Evolutionary conservation across 441 rosid species (phyloP).

Genomic region (Bocquillonia castaneifolia): DNA sequence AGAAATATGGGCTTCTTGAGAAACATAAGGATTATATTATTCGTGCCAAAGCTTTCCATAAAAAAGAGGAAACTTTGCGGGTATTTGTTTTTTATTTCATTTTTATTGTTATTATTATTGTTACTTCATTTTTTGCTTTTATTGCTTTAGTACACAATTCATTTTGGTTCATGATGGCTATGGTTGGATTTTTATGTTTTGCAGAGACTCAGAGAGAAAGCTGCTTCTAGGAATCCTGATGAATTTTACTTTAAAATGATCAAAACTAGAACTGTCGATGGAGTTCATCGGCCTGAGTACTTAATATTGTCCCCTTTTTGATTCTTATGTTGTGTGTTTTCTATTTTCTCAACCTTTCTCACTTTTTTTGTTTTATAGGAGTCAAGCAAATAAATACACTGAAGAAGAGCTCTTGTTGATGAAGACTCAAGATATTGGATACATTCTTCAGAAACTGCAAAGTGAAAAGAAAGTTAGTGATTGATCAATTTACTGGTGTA

Average conservation of each 20-base stretch:
- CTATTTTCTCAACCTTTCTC: neutral
- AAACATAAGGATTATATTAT: slow-evolving; percentile 87
- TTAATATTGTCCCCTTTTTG: neutral
- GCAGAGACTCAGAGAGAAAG: slow-evolving; percentile 80
- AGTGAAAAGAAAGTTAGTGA: slow-evolving; percentile 61
- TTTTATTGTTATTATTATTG: no score
- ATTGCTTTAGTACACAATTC: neutral
- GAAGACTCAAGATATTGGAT: slow-evolving; percentile 92
- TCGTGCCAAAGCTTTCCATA: slow-evolving; percentile 73
- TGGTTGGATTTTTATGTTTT: slow-evolving; percentile 15
- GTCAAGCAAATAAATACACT: slow-evolving; percentile 58
- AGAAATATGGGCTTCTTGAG: slow-evolving; percentile 73
- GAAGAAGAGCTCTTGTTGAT: slow-evolving; percentile 73
- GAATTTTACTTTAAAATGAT: slow-evolving; percentile 85
- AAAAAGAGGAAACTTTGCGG: slow-evolving; percentile 56
- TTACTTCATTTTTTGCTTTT: neutral
- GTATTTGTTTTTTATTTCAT: slow-evolving; percentile 20
- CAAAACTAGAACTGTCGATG: slow-evolving; percentile 46
- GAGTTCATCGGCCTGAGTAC: slow-evolving; percentile 70
- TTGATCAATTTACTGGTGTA: neutral
- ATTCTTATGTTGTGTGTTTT: slow-evolving; percentile 1
- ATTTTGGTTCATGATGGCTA: neutral
- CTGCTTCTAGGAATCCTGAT: slow-evolving; percentile 80
- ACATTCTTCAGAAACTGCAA: slow-evolving; percentile 71
- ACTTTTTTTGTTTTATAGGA: slow-evolving; percentile 32